A percentile compares a stretch with the other conserved stretches of the same genome.
phyloP scores from a whole-genome alignment of 805 yeast species.

The Wickerhamiella sergipiensis region DNA sequence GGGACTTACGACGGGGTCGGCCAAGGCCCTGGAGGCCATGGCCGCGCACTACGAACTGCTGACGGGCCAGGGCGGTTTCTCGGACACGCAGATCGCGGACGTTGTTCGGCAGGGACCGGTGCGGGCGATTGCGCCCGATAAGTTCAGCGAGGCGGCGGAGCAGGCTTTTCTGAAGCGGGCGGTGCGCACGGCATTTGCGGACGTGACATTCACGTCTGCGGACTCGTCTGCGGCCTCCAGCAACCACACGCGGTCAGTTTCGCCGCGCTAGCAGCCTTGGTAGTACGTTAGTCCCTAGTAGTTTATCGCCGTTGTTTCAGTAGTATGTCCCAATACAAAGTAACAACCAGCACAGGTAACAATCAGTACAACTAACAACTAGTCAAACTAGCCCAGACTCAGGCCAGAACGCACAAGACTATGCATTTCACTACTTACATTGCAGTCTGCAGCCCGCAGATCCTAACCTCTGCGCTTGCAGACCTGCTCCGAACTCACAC shows the following conservation, averaged over 20 bases:
- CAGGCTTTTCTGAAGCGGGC: slow-evolving; percentile 6
- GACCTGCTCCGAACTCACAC: too few species aligned
- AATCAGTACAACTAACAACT: too few species aligned
- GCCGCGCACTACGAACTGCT: slow-evolving; percentile 15
- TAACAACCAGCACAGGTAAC: too few species aligned
- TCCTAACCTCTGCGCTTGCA: too few species aligned
- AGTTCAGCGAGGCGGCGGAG: slow-evolving; percentile 3
- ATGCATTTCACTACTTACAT: too few species aligned
- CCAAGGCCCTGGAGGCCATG: slow-evolving; percentile 17
- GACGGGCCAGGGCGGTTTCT: not conserved
- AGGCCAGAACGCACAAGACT: too few species aligned
- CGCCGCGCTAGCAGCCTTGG: not conserved
- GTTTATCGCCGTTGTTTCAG: too few species aligned
- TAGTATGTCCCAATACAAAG: too few species aligned
- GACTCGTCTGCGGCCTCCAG: not conserved
- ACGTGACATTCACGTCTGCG: not conserved
- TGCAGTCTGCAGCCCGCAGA: too few species aligned
- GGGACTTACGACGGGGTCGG: slow-evolving; percentile 10
- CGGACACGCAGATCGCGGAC: not conserved
- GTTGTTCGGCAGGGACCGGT: slow-evolving; percentile 16
- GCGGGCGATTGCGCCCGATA: slow-evolving; percentile 2
- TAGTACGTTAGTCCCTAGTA: too few species aligned
- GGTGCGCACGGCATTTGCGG: slow-evolving; percentile 5
- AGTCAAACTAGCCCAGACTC: too few species aligned
- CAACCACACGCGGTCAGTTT: not conserved